A percentile compares a stretch with the other conserved stretches of the same genome.
Evolutionary conservation across 148 eudicot genomes (phyloP).

Genomic region (Heliosperma pusillum): DNA sequence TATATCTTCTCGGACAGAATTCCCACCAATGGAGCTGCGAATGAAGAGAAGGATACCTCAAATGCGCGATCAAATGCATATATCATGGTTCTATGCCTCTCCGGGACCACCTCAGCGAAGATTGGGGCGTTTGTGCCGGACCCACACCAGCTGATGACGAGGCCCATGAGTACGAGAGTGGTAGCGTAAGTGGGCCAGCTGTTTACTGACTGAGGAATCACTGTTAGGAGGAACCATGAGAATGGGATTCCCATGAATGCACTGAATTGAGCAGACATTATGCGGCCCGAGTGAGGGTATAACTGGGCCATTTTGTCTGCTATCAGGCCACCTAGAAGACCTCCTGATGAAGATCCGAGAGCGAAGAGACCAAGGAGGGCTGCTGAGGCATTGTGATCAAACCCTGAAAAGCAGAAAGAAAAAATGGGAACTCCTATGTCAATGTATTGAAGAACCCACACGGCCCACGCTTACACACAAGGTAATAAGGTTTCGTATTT

Average conservation of each 20-base stretch:
- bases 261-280: slow-evolving; percentile 89
- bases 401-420: slow-evolving; percentile 45
- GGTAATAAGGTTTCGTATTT: no score
- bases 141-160: slow-evolving; percentile 78
- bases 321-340: slow-evolving; percentile 71
- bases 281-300: slow-evolving; percentile 72
- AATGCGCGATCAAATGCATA: slow-evolving; percentile 94
- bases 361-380: slow-evolving; percentile 74
- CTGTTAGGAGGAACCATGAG: slow-evolving; percentile 67
- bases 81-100: slow-evolving; percentile 84
- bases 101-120: slow-evolving; percentile 91
- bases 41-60: slow-evolving; percentile 84
- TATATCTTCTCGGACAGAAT: slow-evolving; percentile 83
- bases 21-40: slow-evolving; percentile 94
- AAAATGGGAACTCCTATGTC: not conserved
- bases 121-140: slow-evolving; percentile 86
- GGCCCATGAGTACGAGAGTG: slow-evolving; percentile 85
- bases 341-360: slow-evolving; percentile 65
- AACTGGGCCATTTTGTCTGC: slow-evolving; percentile 56
- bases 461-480: no score
- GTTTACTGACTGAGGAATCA: slow-evolving; percentile 58
- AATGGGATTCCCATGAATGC: slow-evolving; percentile 93
- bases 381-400: slow-evolving; percentile 76
- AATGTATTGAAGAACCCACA: not conserved
- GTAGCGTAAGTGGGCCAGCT: slow-evolving; percentile 50